Percentiles rank a stretch among this genome's conserved stretches.
Conservation (phyloP, 805 yeast species). For the Starmerella floricola region DNA sequence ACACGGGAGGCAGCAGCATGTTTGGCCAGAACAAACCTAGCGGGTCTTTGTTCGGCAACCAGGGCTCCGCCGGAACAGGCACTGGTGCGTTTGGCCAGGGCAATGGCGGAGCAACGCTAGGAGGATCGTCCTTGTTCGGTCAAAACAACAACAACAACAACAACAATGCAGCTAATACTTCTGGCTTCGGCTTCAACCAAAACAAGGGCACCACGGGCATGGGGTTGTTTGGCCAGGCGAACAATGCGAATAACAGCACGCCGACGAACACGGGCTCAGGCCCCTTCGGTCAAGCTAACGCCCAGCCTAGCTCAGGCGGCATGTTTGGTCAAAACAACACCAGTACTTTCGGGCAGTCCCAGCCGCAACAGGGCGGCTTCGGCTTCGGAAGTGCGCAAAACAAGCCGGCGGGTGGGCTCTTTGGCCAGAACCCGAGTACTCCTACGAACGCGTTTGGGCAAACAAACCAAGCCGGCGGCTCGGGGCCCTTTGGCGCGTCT, state of each 20-base stretch:
- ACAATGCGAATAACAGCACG: slow-evolving; percentile 1
- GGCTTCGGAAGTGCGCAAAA: slow-evolving; percentile 7
- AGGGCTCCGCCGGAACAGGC: not conserved
- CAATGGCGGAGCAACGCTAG: no score
- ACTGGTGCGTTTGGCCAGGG: no score
- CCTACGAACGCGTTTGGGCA: slow-evolving; percentile 4
- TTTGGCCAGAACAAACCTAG: no score
- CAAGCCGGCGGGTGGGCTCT: slow-evolving; percentile 14
- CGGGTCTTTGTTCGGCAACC: slow-evolving; percentile 1
- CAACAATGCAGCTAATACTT: not conserved
- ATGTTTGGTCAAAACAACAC: slow-evolving; percentile 18
- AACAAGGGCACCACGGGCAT: slow-evolving; percentile 1
- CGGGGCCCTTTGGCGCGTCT: no score
- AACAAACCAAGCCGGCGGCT: no score
- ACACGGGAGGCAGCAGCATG: no score
- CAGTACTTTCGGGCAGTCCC: slow-evolving; percentile 4
- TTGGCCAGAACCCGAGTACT: slow-evolving; percentile 21
- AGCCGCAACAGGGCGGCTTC: slow-evolving; percentile 2
- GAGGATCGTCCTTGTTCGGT: no score
- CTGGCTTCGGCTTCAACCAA: slow-evolving; percentile 1
- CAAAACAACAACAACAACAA: no score
- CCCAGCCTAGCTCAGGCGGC: slow-evolving; percentile 8
- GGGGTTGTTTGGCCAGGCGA: slow-evolving; percentile 14
- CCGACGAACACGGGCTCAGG: slow-evolving; percentile 2
- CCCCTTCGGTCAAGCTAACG: slow-evolving; percentile 12